Evolutionary conservation across 257 asterid genomes (phyloP).

Genomic region (Schizonepeta tenuifolia): DNA sequence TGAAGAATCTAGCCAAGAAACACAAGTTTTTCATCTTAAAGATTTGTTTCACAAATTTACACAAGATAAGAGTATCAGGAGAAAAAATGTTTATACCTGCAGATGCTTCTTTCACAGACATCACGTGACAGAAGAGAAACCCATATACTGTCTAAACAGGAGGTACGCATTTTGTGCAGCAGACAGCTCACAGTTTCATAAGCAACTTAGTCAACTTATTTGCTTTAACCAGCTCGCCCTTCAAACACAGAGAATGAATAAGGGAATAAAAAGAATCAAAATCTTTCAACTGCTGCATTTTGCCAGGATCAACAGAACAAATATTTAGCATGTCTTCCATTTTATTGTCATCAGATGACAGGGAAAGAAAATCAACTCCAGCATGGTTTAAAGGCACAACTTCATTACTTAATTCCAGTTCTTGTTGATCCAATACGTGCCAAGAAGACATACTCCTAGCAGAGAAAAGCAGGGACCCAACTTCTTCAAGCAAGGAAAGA

Average conservation of each 20-base stretch:
- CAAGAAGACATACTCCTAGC: slow-evolving; percentile 33
- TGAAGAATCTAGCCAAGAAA: slow-evolving; percentile 5
- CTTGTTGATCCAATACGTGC: slow-evolving; percentile 29
- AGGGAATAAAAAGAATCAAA: slow-evolving; percentile 61
- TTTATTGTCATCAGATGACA: slow-evolving; percentile 31
- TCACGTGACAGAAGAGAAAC: neutral
- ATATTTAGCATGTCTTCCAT: slow-evolving; percentile 31
- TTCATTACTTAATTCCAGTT: slow-evolving; percentile 31
- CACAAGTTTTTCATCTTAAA: slow-evolving; percentile 8
- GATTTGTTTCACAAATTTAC: neutral
- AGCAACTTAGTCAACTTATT: slow-evolving; percentile 58
- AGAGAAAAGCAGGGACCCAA: slow-evolving; percentile 54
- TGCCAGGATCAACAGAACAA: slow-evolving; percentile 33
- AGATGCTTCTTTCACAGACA: neutral
- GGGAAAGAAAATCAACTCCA: slow-evolving; percentile 30
- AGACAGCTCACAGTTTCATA: slow-evolving; percentile 41
- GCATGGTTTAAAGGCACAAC: slow-evolving; percentile 20
- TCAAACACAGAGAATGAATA: slow-evolving; percentile 63
- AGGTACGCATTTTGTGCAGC: slow-evolving; percentile 17
- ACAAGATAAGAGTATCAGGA: neutral
- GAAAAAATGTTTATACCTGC: slow-evolving; percentile 34
- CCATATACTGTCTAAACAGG: neutral
- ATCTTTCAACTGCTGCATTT: slow-evolving; percentile 45
- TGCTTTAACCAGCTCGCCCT: slow-evolving; percentile 71
- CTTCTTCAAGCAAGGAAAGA: slow-evolving; percentile 72